Conservation (phyloP, 192 early-diverging fungal species). For the Chytriomyces confervae region DNA sequence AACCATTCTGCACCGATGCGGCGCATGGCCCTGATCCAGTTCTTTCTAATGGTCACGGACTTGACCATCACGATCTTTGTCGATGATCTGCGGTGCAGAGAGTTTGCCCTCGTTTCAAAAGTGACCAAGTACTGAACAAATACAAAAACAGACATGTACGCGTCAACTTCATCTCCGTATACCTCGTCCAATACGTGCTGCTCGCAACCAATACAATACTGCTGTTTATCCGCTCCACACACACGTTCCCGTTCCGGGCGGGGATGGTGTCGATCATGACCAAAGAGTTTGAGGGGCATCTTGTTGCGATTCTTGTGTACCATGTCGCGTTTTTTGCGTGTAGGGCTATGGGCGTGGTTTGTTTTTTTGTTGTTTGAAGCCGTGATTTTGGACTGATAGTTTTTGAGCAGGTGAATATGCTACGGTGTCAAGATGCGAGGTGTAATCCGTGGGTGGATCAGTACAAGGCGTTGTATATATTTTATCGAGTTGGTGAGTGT, state of each 20-base stretch:
- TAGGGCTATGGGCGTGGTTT: slow-evolving; percentile 46
- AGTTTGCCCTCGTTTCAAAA: background rate
- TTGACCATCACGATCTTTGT: slow-evolving; percentile 48
- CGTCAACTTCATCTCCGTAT: slow-evolving; percentile 46
- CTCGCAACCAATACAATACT: slow-evolving; percentile 48
- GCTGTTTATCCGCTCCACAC: slow-evolving; percentile 51
- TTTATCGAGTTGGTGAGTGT: slow-evolving; percentile 47
- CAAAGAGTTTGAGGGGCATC: slow-evolving; percentile 44
- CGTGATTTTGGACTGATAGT: too few species aligned
- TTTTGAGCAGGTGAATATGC: slow-evolving; percentile 24
- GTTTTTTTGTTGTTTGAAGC: background rate
- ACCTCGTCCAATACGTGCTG: slow-evolving; percentile 49
- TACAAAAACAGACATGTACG: slow-evolving; percentile 31
- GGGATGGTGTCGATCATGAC: slow-evolving; percentile 53
- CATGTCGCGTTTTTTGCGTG: slow-evolving; percentile 36
- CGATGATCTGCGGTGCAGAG: slow-evolving; percentile 30
- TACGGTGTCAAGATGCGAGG: slow-evolving; percentile 30
- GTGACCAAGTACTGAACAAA: too few species aligned
- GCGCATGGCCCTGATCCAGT: slow-evolving; percentile 40
- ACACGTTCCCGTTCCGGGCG: slow-evolving; percentile 54
- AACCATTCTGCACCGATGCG: slow-evolving; percentile 30
- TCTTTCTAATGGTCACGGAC: slow-evolving; percentile 40
- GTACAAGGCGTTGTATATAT: slow-evolving; percentile 33
- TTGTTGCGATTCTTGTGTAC: slow-evolving; percentile 39
- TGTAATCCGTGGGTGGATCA: slow-evolving; percentile 48